Percentiles rank a stretch among this genome's conserved stretches.
These are phyloP conservation scores for Apophysomyces ossiformis DNA, from an alignment of 371 early-diverging fungal genomes.

Conservation along the genomic window DNA sequence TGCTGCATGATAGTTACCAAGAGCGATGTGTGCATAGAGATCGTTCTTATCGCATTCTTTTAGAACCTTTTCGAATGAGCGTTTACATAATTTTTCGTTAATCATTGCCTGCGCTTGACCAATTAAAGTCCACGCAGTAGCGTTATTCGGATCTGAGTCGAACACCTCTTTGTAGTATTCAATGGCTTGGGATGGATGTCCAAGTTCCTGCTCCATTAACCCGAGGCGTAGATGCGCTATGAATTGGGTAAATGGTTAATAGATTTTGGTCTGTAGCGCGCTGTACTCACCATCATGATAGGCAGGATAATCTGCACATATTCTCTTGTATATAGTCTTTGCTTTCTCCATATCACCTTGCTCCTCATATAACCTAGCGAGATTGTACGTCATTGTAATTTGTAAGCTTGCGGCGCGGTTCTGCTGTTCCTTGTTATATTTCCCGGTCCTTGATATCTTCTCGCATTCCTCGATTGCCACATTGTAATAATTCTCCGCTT, in stretches of 20 bases:
- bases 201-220: constrained; percentile 58
- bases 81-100: constrained; percentile 66
- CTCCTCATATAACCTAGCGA: constrained; percentile 81
- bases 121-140: constrained; percentile 73
- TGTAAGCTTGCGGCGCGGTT: constrained; percentile 27
- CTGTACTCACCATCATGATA: constrained; percentile 64
- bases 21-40: constrained; percentile 76
- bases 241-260: constrained; percentile 11
- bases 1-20: constrained; percentile 82
- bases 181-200: constrained; percentile 62
- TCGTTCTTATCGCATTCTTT: constrained; percentile 81
- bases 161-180: constrained; percentile 68
- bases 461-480: constrained; percentile 46
- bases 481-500: constrained; percentile 44
- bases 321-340: constrained; percentile 61
- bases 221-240: constrained; percentile 80
- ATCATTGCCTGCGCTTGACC: constrained; percentile 67
- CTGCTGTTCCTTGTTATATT: constrained; percentile 10
- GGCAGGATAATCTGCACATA: constrained; percentile 69
- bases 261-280: not conserved
- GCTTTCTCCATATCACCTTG: constrained; percentile 67
- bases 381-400: constrained; percentile 79
- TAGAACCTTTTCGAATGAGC: constrained; percentile 79
- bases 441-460: not conserved
- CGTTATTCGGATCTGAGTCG: constrained; percentile 65